These are phyloP conservation scores for Hawksworthiomyces lignivorus DNA, from an alignment of 2,329 filamentous ascomycete genomes.

Conservation along the genomic window DNA sequence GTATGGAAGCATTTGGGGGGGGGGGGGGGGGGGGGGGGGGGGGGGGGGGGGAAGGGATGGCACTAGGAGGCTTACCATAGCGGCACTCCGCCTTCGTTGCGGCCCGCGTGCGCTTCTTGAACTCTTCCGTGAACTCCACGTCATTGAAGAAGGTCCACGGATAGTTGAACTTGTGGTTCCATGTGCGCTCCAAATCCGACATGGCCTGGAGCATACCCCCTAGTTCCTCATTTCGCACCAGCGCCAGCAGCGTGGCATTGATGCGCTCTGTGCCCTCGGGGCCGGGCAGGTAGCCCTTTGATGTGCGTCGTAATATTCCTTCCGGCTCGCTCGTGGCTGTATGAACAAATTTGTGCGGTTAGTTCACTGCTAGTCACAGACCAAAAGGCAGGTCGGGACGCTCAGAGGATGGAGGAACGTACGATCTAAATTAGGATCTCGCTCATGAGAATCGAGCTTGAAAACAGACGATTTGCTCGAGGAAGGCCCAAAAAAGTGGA, in stretches of 20 bases:
- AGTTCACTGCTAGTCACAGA: no score
- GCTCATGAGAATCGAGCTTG: constrained; percentile 40
- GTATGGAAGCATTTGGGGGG: no score
- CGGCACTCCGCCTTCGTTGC: constrained; percentile 81
- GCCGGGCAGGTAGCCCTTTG: constrained; percentile 69
- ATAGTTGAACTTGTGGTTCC: constrained; percentile 99
- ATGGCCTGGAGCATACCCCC: constrained; percentile 80
- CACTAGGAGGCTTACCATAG: constrained; percentile 54
- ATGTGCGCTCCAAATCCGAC: constrained; percentile 84
- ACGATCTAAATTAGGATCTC: constrained; percentile 86
- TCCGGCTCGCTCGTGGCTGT: constrained; percentile 77
- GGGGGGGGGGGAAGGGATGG: neutral
- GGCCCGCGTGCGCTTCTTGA: constrained; percentile 73
- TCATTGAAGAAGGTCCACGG: constrained; percentile 99
- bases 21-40: neutral
- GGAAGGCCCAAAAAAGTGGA: constrained; percentile 61
- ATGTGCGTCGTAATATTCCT: constrained; percentile 64
- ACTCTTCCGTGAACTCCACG: constrained; percentile 84
- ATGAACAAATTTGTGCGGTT: no score
- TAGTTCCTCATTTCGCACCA: constrained; percentile 89
- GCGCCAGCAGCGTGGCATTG: constrained; percentile 83
- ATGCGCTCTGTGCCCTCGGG: constrained; percentile 73
- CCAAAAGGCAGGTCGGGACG: no score
- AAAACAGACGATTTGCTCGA: constrained; percentile 30
- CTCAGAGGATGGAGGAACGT: constrained; percentile 37